These are phyloP conservation scores for Axilococcus clingmanii DNA, from an alignment of 139 green algal species.

Conservation along the genomic window DNA sequence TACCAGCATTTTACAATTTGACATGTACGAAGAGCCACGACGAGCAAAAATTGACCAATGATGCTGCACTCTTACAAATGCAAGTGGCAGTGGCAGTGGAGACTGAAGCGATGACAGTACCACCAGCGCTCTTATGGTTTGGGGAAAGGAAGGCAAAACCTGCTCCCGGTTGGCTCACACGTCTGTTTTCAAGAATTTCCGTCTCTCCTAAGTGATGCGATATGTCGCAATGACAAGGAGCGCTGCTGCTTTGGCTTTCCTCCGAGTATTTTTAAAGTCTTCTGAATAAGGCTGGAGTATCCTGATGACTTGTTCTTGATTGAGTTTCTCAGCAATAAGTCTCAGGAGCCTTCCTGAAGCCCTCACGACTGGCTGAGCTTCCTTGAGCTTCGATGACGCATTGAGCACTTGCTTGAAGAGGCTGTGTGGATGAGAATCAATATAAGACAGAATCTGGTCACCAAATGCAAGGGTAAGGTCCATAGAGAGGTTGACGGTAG, in stretches of 20 bases:
- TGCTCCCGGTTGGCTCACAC: not conserved
- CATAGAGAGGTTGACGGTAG: too few relatives aligned
- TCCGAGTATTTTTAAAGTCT: not conserved
- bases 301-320: not conserved
- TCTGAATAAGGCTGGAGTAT: not conserved
- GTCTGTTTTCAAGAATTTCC: not conserved
- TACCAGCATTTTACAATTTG: not conserved
- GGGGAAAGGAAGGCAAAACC: too few relatives aligned
- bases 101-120: not conserved
- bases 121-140: too few relatives aligned
- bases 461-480: too few relatives aligned
- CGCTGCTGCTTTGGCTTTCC: not conserved
- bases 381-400: too few relatives aligned
- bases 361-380: not conserved
- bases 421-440: too few relatives aligned
- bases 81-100: not conserved
- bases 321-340: not conserved
- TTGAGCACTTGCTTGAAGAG: too few relatives aligned
- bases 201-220: not conserved
- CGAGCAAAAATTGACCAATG: not conserved
- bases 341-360: not conserved
- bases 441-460: too few relatives aligned
- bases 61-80: not conserved
- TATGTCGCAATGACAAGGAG: slow-evolving; percentile 1
- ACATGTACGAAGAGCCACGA: not conserved